These are phyloP conservation scores for Nigrograna mackinnonii DNA, from an alignment of 2,329 filamentous ascomycete species.

Conservation along the genomic window DNA sequence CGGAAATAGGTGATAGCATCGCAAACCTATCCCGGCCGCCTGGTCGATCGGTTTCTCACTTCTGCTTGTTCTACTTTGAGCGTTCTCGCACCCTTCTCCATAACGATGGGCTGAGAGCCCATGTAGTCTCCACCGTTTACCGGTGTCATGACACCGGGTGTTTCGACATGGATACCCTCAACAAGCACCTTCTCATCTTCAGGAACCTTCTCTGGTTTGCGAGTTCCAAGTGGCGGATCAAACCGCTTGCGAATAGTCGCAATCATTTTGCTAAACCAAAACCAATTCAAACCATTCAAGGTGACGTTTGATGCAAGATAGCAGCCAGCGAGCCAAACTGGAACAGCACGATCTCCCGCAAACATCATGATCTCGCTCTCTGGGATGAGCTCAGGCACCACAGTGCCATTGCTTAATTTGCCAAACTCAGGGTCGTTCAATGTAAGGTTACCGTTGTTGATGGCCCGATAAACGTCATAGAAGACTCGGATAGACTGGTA, in stretches of 20 bases:
- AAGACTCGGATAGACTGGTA: slow-evolving; percentile 70
- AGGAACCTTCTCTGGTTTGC: slow-evolving; percentile 16
- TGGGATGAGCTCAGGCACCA: slow-evolving; percentile 18
- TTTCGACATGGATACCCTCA: slow-evolving; percentile 35
- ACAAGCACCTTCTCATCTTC: slow-evolving; percentile 29
- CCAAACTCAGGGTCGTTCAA: slow-evolving; percentile 31
- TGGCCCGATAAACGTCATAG: slow-evolving; percentile 63
- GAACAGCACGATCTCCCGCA: slow-evolving; percentile 52
- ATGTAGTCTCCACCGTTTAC: background rate
- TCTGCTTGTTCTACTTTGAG: background rate
- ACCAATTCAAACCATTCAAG: slow-evolving; percentile 77
- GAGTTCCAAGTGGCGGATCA: slow-evolving; percentile 58
- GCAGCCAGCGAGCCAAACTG: slow-evolving; percentile 68
- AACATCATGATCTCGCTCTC: slow-evolving; percentile 54
- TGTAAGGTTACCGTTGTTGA: slow-evolving; percentile 25
- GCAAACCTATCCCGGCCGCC: too few relatives aligned
- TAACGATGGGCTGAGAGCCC: background rate
- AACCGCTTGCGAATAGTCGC: slow-evolving; percentile 78
- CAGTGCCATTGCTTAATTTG: slow-evolving; percentile 26
- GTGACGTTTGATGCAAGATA: slow-evolving; percentile 73
- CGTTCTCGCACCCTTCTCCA: background rate
- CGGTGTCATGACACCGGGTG: slow-evolving; percentile 12
- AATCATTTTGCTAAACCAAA: slow-evolving; percentile 90
- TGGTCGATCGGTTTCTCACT: background rate
- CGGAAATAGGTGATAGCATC: too few relatives aligned